A percentile compares a stretch with the other conserved stretches of the same genome.
These are phyloP conservation scores for Prinsepia uniflora DNA, from an alignment of 306 rosid species.

Conservation along the genomic window DNA sequence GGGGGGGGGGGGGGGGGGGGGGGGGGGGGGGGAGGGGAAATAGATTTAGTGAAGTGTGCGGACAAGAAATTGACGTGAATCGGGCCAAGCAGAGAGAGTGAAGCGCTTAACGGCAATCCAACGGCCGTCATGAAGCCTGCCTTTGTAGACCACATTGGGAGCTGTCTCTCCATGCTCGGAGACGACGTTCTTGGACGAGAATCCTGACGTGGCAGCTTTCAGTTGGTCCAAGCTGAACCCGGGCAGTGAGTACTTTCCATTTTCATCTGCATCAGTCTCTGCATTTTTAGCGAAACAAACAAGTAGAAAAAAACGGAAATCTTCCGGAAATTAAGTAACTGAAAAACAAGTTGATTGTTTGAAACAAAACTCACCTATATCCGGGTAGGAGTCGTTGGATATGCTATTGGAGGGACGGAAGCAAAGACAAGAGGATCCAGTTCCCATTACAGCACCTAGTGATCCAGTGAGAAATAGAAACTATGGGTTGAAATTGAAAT, in stretches of 20 bases:
- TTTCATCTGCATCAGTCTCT: conserved; percentile 39
- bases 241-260: conserved; percentile 33
- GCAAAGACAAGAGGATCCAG: conserved; percentile 46
- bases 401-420: conserved; percentile 63
- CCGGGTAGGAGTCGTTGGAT: conserved; percentile 49
- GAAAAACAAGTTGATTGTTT: neutral
- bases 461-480: neutral
- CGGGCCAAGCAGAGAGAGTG: conserved; percentile 91
- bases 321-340: conserved; percentile 14
- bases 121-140: conserved; percentile 61
- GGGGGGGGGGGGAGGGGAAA: too few relatives aligned
- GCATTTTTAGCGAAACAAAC: conserved; percentile 17
- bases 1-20: too few relatives aligned
- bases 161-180: conserved; percentile 78
- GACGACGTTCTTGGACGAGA: conserved; percentile 64
- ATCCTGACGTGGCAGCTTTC: conserved; percentile 57
- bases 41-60: conserved; percentile 3
- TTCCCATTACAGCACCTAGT: conserved; percentile 57
- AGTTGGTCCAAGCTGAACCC: conserved; percentile 63
- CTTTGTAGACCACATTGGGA: conserved; percentile 79
- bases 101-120: conserved; percentile 83
- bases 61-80: conserved; percentile 83
- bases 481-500: neutral
- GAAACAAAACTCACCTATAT: conserved; percentile 36
- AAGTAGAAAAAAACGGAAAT: neutral